Conservation (phyloP, 495 filamentous ascomycete genomes). For the Friedmanniomyces endolithicus region DNA sequence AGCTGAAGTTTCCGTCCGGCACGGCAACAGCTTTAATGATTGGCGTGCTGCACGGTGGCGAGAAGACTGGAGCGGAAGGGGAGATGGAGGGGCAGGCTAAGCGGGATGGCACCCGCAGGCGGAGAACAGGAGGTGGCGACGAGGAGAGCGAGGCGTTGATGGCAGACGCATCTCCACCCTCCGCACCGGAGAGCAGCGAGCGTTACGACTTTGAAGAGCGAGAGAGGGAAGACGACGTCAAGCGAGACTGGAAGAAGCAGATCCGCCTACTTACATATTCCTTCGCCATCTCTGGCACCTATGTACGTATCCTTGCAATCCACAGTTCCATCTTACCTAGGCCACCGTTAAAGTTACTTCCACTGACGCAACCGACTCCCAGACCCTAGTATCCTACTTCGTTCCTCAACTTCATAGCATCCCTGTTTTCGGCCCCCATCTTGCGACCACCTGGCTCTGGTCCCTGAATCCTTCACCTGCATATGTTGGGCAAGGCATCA, state of each 20-base stretch:
- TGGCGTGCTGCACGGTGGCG: conserved; percentile 63
- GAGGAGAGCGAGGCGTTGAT: conserved; percentile 24
- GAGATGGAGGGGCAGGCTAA: conserved; percentile 7
- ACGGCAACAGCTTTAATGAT: conserved; percentile 94
- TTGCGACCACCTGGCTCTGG: conserved; percentile 83
- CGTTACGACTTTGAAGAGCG: conserved; percentile 17
- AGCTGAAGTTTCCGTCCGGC: conserved; percentile 84
- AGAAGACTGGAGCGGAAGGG: conserved; percentile 24
- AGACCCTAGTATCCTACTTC: conserved; percentile 88
- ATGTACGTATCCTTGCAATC: conserved; percentile 25
- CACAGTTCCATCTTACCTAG: neutral
- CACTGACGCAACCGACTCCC: conserved; percentile 5
- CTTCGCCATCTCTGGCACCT: conserved; percentile 47
- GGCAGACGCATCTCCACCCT: conserved; percentile 3
- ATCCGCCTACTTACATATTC: conserved; percentile 47
- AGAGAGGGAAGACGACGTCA: conserved; percentile 15
- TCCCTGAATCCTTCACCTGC: conserved; percentile 89
- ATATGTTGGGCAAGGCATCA: conserved; percentile 76
- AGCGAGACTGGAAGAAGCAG: conserved; percentile 49
- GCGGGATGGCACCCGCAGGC: neutral
- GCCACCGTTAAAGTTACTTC: neutral
- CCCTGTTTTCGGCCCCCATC: conserved; percentile 64
- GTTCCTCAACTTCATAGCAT: conserved; percentile 72
- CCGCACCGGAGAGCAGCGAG: neutral
- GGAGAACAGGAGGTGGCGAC: conserved; percentile 8